Conservation (phyloP, 192 early-diverging fungal species). For the Backusella psychrophila region DNA sequence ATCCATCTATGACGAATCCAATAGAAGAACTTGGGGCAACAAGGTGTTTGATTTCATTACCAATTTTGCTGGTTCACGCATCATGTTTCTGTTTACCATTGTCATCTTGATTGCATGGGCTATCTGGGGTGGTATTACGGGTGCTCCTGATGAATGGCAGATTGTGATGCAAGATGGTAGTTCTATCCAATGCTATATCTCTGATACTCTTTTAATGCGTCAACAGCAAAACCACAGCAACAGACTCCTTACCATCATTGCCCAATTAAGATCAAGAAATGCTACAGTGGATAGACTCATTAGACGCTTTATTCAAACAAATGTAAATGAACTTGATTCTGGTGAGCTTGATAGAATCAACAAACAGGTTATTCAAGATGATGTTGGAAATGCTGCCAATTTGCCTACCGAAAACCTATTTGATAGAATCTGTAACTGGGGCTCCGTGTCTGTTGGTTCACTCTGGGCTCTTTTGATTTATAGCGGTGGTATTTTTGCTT, state of each 20-base stretch:
- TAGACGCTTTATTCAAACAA: neutral
- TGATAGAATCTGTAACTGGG: conserved; percentile 11
- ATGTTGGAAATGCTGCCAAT: conserved; percentile 6
- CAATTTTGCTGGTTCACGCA: conserved; percentile 12
- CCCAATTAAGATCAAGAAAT: conserved; percentile 7
- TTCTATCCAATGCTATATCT: conserved; percentile 24
- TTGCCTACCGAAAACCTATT: conserved; percentile 20
- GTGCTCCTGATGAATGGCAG: conserved; percentile 18
- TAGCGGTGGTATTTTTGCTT: conserved; percentile 11
- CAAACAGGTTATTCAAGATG: neutral
- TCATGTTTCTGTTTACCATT: conserved; percentile 2
- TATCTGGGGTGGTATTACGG: conserved; percentile 2
- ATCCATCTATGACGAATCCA: neutral
- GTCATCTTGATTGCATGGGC: conserved; percentile 11
- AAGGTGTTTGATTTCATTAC: conserved; percentile 6
- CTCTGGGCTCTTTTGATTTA: conserved; percentile 1
- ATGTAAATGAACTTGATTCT: neutral
- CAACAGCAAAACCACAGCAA: conserved; percentile 11
- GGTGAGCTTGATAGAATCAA: neutral
- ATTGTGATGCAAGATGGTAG: conserved; percentile 18
- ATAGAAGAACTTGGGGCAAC: neutral
- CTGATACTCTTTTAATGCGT: conserved; percentile 29
- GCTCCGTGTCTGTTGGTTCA: conserved; percentile 4
- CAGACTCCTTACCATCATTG: neutral
- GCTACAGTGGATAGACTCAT: neutral